Evolutionary conservation across 768 basidiomycete species (phyloP), one percentile per base, ranked within the genome.

Genomic region (Rhodocollybia butyracea): DNA sequence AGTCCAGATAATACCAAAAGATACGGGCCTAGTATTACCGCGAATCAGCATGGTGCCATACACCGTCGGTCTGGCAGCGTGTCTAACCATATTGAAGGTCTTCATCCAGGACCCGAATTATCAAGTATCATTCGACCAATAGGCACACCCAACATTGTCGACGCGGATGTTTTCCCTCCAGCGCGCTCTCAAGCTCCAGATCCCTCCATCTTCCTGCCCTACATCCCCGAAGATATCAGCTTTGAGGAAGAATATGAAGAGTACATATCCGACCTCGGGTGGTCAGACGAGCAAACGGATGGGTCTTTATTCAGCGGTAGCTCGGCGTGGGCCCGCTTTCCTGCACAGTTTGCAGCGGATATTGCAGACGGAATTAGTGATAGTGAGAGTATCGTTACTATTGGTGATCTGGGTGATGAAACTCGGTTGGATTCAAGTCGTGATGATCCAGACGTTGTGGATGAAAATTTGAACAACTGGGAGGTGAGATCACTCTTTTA

Each of bases 161-260:
- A 94, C 59, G 84, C 85, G 7, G 97, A 98, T 60, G 92, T 97
- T 12, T 98, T 99, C 76, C 97, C 97, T 24, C 97, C 97, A 1
- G 79, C 88, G 26, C 91, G 94, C 30, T 89, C 91, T 39, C 89
- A 90, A 63, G 88, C 89, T 1, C 86, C 89, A 0, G 89, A 92
- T 66, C 84, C 89, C 11, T 85, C 84, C 13, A 86, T 89, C 42
- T 92, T 94, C 74, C 76, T 94, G 21, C 92, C 93, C 15, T 97
- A 93, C 66, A 93, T 91, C 38, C 88, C 91, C 1, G 96, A 98
- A 67, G 91, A 94, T 62, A 89, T 92, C 57, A 94, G 93, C 1
- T 95, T 94, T 61, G 95, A 98, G 64, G 92, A 94, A 65, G 95
- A 97, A 64, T 98, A 97, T 64, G 95, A 98, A 68, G 94, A 96